Evolutionary conservation across 1,139 yeast species (phyloP).

Genomic region (Yamadazyma atlantica): DNA sequence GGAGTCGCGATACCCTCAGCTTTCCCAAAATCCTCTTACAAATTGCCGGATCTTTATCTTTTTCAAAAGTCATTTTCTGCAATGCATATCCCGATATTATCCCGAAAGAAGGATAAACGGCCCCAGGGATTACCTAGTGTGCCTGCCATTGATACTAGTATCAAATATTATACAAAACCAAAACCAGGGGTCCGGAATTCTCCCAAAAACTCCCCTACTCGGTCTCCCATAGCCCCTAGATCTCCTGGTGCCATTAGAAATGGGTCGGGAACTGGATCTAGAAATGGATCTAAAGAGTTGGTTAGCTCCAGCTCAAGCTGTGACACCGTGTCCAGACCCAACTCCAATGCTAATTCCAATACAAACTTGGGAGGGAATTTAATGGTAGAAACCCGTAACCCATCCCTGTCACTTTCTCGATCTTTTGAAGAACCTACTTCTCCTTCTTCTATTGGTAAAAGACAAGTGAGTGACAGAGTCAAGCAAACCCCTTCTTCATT

Average conservation of each 20-base stretch:
- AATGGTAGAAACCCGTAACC: background rate
- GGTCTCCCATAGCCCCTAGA: background rate
- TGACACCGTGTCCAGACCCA: constrained; percentile 4
- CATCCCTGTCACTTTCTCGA: background rate
- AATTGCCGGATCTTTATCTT: too few relatives aligned
- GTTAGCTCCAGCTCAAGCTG: background rate
- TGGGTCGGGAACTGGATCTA: background rate
- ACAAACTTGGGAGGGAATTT: background rate
- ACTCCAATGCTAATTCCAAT: constrained; percentile 1
- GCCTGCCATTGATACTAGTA: background rate
- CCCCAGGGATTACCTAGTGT: background rate
- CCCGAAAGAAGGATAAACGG: constrained; percentile 1
- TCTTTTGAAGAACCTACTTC: constrained; percentile 12
- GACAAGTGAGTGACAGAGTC: constrained; percentile 24
- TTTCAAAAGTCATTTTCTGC: too few relatives aligned
- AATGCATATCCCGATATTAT: constrained; percentile 7
- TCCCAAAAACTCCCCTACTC: background rate
- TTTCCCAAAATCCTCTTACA: too few relatives aligned
- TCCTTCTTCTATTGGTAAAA: constrained; percentile 11
- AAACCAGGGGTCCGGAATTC: too few relatives aligned
- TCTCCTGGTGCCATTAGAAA: background rate
- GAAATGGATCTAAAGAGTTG: background rate
- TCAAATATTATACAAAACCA: background rate
- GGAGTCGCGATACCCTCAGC: too few relatives aligned
- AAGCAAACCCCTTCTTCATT: constrained; percentile 39